Conservation (phyloP, 805 yeast genomes). For the Limtongozyma cylindracea region DNA sequence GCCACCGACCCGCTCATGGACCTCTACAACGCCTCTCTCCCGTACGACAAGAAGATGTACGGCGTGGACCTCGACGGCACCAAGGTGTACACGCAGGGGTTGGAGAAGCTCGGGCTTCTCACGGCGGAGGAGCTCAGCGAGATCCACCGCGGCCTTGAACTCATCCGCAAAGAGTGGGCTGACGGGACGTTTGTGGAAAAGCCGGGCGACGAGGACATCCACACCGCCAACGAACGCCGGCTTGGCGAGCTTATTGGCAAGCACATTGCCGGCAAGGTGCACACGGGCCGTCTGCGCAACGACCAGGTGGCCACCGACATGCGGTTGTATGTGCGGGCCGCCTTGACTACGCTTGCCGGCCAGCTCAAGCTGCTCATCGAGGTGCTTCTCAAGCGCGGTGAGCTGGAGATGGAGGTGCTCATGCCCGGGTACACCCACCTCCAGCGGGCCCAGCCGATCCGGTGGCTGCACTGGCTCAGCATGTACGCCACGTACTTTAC, state of each 20-base stretch:
- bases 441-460: constrained; percentile 97
- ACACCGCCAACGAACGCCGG: constrained; percentile 95
- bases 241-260: constrained; percentile 90
- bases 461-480: constrained; percentile 97
- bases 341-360: constrained; percentile 31
- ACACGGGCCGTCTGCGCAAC: constrained; percentile 96
- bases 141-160: constrained; percentile 63
- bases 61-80: constrained; percentile 89
- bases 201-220: constrained; percentile 92
- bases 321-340: constrained; percentile 79
- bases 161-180: constrained; percentile 68
- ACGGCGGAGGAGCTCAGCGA: constrained; percentile 47
- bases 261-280: constrained; percentile 89
- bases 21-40: constrained; percentile 85
- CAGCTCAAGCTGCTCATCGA: constrained; percentile 35
- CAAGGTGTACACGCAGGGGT: constrained; percentile 73
- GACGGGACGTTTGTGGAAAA: constrained; percentile 38
- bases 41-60: constrained; percentile 89
- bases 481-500: constrained; percentile 87
- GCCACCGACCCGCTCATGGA: constrained; percentile 96
- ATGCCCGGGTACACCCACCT: constrained; percentile 99
- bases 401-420: constrained; percentile 63
- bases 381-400: constrained; percentile 53
- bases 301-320: constrained; percentile 99
- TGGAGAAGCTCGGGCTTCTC: constrained; percentile 53